A percentile compares a stretch with the other conserved stretches of the same genome.
These are phyloP conservation scores for Blastobotrys buckinghamii DNA, from an alignment of 1,139 yeast species.

Conservation along the genomic window DNA sequence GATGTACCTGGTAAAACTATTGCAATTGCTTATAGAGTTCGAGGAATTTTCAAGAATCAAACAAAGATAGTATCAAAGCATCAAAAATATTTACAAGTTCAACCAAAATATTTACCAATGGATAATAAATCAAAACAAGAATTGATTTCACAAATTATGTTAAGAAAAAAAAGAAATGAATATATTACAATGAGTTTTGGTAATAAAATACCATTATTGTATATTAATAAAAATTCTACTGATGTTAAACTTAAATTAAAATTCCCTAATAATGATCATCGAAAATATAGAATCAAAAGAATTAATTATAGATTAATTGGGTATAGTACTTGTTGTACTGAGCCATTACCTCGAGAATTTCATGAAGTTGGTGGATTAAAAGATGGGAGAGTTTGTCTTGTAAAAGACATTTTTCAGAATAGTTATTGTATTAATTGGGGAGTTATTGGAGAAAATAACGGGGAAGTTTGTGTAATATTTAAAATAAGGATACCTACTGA, in stretches of 20 bases:
- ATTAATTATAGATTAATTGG: constrained; percentile 1
- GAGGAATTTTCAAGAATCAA: constrained; percentile 16
- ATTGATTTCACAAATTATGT: too few relatives aligned
- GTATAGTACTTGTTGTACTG: neutral
- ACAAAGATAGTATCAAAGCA: constrained; percentile 3
- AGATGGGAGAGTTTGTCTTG: constrained; percentile 4
- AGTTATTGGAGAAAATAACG: too few relatives aligned
- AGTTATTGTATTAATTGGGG: neutral
- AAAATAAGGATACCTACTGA: constrained; percentile 12
- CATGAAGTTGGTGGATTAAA: neutral
- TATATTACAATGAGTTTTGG: neutral
- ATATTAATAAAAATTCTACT: neutral
- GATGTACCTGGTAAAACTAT: constrained; percentile 14
- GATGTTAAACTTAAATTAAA: neutral
- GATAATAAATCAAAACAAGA: constrained; percentile 2
- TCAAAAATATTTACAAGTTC: constrained; percentile 6
- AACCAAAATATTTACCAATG: constrained; percentile 11
- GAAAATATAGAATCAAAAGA: neutral
- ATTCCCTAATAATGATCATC: neutral
- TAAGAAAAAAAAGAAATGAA: neutral
- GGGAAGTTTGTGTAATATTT: too few relatives aligned
- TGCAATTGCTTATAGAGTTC: constrained; percentile 16
- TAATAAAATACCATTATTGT: constrained; percentile 5
- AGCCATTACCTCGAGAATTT: neutral
- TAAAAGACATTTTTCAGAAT: constrained; percentile 1